phyloP scores from a whole-genome alignment of 306 rosid genomes.

The Alnus glutinosa region DNA sequence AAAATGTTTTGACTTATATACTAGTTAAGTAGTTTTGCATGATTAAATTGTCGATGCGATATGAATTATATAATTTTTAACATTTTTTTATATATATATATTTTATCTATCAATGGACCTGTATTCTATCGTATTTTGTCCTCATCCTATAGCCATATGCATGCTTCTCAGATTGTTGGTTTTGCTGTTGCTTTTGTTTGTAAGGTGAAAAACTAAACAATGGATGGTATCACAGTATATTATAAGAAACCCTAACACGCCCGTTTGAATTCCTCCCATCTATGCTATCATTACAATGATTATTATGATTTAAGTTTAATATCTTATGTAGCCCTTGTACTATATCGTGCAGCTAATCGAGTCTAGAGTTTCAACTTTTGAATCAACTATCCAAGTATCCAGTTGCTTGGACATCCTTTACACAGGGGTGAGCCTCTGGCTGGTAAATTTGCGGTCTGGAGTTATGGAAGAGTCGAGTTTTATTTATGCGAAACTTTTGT shows the following conservation, averaged over 20 bases:
- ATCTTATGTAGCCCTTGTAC: not conserved
- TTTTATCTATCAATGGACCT: too few species aligned
- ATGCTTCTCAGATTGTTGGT: not conserved
- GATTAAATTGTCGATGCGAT: not conserved
- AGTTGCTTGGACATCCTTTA: slow-evolving; percentile 63
- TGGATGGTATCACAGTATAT: not conserved
- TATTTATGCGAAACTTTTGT: slow-evolving; percentile 3
- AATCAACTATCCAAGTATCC: slow-evolving; percentile 65
- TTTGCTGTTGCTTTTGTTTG: not conserved
- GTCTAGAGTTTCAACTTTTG: slow-evolving; percentile 70
- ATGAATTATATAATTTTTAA: too few species aligned
- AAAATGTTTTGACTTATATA: not conserved
- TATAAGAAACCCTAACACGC: too few species aligned
- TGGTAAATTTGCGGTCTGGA: not conserved
- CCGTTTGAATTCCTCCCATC: not conserved
- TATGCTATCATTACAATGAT: not conserved
- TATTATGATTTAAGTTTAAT: not conserved
- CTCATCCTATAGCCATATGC: not conserved
- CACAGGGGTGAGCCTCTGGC: slow-evolving; percentile 48
- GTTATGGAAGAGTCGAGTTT: slow-evolving; percentile 4
- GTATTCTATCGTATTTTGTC: too few species aligned
- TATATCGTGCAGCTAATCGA: slow-evolving; percentile 61
- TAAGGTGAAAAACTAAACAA: too few species aligned
- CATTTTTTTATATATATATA: too few species aligned
- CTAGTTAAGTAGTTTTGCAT: not conserved